Evolutionary conservation across 345 rosid species (phyloP), one percentile per base, ranked within the genome.

Genomic region (Murraya koenigii): DNA sequence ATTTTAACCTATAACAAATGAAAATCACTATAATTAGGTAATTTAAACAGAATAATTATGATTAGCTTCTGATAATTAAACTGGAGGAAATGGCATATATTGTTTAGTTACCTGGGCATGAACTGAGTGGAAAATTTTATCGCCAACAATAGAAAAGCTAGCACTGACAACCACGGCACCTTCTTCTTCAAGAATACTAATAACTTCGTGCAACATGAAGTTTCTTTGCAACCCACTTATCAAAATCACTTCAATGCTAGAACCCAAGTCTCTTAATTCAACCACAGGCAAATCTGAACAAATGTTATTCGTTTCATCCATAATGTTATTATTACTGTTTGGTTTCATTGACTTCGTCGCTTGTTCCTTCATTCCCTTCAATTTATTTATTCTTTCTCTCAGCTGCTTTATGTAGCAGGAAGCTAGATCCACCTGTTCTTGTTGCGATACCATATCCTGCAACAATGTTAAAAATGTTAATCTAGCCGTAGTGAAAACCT

Each of bases 141-240:
- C 87, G 22, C 85, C 90, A 0, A 80, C 70, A 6, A 81, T 80
- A 22, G 84, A 79, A 75, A 79, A 85, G 80, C 79, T 87, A 1
- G 90, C 87, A 33, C 82, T 80, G 14, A 87, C 83, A 52, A 90
- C 91, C 69, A 83, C 84, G 58, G 88, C 90, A 49, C 94, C 94
- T 88, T 88, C 94, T 74, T 87, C 83, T 20, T 87, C 78, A 11
- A 90, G 81, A 69, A 88, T 82, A 47, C 75, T 71, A 2, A 88
- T 83, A 11, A 79, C 85, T 82, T 88, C 81, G 69, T 68, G 71
- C 3, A 86, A 39, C 83, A 74, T 79, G 81, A 83, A 88, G 72
- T 78, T 86, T 66, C 78, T 88, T 22, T 80, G 75, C 72, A 83
- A 33, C 19, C 87, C 84, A 35, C 82, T 87, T 1, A 87, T 76